Evolutionary conservation across 305 asterid genomes (phyloP), one percentile per base, ranked within the genome.

Genomic region (Fraxinus sp.): DNA sequence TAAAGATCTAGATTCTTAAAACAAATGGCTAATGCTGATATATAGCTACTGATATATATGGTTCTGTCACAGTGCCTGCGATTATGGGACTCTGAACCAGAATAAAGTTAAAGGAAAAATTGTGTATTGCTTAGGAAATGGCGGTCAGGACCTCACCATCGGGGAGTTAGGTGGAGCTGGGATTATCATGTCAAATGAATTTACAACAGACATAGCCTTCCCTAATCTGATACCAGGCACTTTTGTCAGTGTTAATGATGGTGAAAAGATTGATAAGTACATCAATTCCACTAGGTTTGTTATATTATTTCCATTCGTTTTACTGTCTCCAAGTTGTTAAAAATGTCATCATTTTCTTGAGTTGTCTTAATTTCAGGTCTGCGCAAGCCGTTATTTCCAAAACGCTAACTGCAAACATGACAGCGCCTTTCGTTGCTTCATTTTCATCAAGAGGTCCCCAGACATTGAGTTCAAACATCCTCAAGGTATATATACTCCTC

Each of bases 361-460:
- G 36, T 66, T 4, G 7, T 68, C 20, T 68, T 26, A 11, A 68
- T 70, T 79, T 39, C 84, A 92, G 97, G 83, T 81, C 84, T 16
- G 85, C 99, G 24, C 83, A 16, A 35, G 99, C 94, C 11, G 85
- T 87, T 0, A 88, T 95, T 86, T 79, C 82, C 86, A 91, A 85
- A 83, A 79, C 99, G n/a, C 84, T 41, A 73, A 70, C 86, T 1
- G 84, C 84, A 2, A 77, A 84, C 5, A 80, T 37, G 9, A 62
- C 68, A 5, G 95, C 92, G 18, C 92, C 97, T 5, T 66, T 80
- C 28, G 35, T 92, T 28, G 93, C 93, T 85, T 85, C 95, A 0
- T 95, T 94, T 62, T 95, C 99, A n/a, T 89, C 98, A 2, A 87
- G 98, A 88, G 99, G 99, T 20, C 98, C 99, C 33, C 96, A 92